Percentiles rank a stretch among this genome's conserved stretches.
These are phyloP conservation scores for Hevea brasiliensis DNA, from an alignment of 345 rosid species.

Conservation along the genomic window DNA sequence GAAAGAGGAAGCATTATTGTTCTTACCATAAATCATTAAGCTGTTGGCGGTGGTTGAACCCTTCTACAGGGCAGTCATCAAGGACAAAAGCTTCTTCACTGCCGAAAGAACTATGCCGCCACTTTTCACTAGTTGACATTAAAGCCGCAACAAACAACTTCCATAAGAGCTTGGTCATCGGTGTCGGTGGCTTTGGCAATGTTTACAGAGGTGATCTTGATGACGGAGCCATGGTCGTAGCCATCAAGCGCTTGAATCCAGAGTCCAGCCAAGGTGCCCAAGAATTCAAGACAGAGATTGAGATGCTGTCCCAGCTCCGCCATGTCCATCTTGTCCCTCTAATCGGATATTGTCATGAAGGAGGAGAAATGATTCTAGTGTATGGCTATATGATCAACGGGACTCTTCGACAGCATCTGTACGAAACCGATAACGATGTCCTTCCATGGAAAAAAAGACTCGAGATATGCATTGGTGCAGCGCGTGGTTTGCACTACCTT, in stretches of 20 bases:
- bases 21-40: not conserved
- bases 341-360: too few relatives aligned
- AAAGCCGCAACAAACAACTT: conserved; percentile 4
- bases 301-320: too few relatives aligned
- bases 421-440: too few relatives aligned
- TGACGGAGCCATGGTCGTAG: not conserved
- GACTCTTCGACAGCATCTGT: too few relatives aligned
- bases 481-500: too few relatives aligned
- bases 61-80: not conserved
- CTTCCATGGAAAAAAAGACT: too few relatives aligned
- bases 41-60: not conserved
- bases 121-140: not conserved
- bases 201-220: not conserved
- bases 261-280: too few relatives aligned
- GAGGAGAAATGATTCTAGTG: too few relatives aligned
- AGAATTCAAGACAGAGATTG: too few relatives aligned
- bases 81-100: not conserved
- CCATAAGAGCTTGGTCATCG: not conserved
- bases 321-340: too few relatives aligned
- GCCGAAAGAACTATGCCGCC: conserved; percentile 6
- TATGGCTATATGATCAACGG: too few relatives aligned
- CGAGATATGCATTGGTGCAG: too few relatives aligned
- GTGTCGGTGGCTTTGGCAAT: not conserved
- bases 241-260: not conserved
- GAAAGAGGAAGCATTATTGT: not conserved